Conservation (phyloP, 768 basidiomycete genomes). For the Lentinula guzmanii region DNA sequence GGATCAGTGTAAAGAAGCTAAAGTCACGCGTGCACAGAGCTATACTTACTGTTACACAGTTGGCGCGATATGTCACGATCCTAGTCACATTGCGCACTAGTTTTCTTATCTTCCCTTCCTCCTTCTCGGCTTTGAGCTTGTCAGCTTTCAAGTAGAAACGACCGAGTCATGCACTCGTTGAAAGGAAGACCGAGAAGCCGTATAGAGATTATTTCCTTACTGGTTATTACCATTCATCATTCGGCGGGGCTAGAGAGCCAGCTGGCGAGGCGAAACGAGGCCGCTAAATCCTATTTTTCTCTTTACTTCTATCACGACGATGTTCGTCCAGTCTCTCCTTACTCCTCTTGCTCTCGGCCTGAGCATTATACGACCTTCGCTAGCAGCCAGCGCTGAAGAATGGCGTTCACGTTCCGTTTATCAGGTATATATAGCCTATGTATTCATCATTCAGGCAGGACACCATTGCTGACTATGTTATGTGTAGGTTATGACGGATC, state of each 20-base stretch:
- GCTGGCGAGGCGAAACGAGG: background rate
- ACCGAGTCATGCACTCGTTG: too few relatives aligned
- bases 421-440: slow-evolving; percentile 11
- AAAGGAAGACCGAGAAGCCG: background rate
- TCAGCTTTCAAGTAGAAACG: too few relatives aligned
- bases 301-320: background rate
- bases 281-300: background rate
- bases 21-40: too few relatives aligned
- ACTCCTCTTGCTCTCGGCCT: background rate
- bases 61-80: too few relatives aligned
- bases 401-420: slow-evolving; percentile 21
- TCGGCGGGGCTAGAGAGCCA: background rate
- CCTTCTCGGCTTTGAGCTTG: too few relatives aligned
- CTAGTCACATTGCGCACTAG: too few relatives aligned
- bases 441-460: background rate
- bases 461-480: background rate
- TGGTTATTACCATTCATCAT: background rate
- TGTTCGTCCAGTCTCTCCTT: background rate
- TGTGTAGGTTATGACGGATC: slow-evolving; percentile 43
- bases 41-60: too few relatives aligned
- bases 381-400: slow-evolving; percentile 8
- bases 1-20: too few relatives aligned
- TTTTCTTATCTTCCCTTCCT: too few relatives aligned
- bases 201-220: background rate
- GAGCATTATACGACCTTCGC: background rate